Evolutionary conservation across 768 basidiomycete species (phyloP), one percentile per base, ranked within the genome.

Genomic region (Postia placenta): DNA sequence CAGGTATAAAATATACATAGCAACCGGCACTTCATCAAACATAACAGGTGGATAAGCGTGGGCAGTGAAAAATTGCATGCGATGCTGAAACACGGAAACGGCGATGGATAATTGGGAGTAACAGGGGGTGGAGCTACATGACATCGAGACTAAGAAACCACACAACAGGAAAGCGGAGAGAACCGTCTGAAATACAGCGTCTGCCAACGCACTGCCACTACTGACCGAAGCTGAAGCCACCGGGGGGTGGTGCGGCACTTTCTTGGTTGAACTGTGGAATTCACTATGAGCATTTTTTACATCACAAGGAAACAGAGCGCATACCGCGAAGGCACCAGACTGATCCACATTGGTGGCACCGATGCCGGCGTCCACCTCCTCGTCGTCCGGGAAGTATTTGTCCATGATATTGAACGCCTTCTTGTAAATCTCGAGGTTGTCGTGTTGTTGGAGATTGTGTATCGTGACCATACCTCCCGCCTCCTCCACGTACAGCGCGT

Each of bases 351-450:
- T 79, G 15, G 90, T 80, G n/a, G 83, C 84, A 44, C 73, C 78
- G 59, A 91, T 85, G 19, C 80, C 85, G 45, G 89, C 82, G 62
- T 92, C 92, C 45, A 89, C 74, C 42, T 94, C 95, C 64, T 97
- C 95, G 62, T 98, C 95, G 55, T 94, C 92, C 27, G 93, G 92
- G 87, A 95, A 96, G 74, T 95, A 96, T 64, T 94, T 94, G 73
- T 92, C 87, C 87, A 91, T 91, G 62, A 92, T 96, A 68, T 92
- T 92, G 78, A 93, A 99, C 36, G 94, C 95, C 74, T 99, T 98
- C 81, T 97, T 97, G 74, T 99, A 99, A 60, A 99, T 98, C 60
- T 98, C 95, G 69, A 97, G 70, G 71, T 99, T 99, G 73, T 99
- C 95, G 69, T 98, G 96, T 69, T 95, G 93, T 71, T 99, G 96